These are phyloP conservation scores for Magnusiomyces starmeri DNA, from an alignment of 1,139 yeast species.

Conservation along the genomic window DNA sequence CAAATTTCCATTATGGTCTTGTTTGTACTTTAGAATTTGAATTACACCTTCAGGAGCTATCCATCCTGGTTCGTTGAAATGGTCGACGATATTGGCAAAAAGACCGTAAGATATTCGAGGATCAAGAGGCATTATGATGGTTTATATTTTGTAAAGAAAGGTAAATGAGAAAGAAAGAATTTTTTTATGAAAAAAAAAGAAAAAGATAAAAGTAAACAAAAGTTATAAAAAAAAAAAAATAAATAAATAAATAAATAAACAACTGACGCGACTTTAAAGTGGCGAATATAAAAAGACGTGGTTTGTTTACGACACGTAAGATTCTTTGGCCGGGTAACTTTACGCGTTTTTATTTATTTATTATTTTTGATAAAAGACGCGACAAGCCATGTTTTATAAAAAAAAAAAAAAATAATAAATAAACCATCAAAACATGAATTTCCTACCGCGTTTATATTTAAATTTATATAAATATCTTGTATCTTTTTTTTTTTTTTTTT, in stretches of 20 bases:
- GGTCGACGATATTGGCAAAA: neutral
- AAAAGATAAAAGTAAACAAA: neutral
- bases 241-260: neutral
- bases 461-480: neutral
- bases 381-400: neutral
- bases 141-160: neutral
- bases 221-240: neutral
- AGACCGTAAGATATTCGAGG: neutral
- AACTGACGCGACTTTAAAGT: too few relatives aligned
- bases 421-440: neutral
- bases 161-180: neutral
- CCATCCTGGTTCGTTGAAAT: neutral
- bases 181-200: too few relatives aligned
- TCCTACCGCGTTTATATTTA: slow-evolving; percentile 12
- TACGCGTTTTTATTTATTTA: neutral
- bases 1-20: neutral
- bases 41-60: neutral
- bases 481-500: slow-evolving; percentile 1
- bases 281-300: slow-evolving; percentile 1
- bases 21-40: neutral
- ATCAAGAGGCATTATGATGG: too few relatives aligned
- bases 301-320: too few relatives aligned
- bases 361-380: neutral
- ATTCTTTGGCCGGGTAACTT: too few relatives aligned
- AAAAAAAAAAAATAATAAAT: slow-evolving; percentile 1